Evolutionary conservation across 2,329 filamentous ascomycete genomes (phyloP), one percentile per base, ranked within the genome.

Genomic region (Pseudodiploospora longispora): DNA sequence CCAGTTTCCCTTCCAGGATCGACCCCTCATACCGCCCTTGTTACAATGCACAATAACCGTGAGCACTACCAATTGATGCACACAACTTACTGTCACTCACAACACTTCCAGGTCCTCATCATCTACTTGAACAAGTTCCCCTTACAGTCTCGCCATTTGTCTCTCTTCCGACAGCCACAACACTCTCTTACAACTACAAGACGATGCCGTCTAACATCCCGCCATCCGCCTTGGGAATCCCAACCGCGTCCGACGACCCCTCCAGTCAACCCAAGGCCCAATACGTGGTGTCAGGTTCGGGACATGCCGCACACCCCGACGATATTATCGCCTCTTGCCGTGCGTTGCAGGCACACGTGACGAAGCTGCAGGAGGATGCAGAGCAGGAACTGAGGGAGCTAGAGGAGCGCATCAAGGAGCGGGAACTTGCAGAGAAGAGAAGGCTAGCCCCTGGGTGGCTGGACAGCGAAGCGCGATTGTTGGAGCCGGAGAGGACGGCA

Each of bases 71-170:
- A 10, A 5, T 31, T 19, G 19, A 19, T 19, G 10, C 6, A 9
- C 8, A 27, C 28, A 3, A 19, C 9, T 9, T 8, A 8, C 6
- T 12, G 8, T 10, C 10, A 39, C 47, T 56, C 46, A 58, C 51
- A 28, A 39, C 36, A 29, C 34, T 42, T 6, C 33, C n/a, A 88
- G 85, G 78, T 52, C 82, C 88, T 10, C 89, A 96, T 67, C 87
- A 85, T 10, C 80, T 96, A 52, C 81, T 98, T 38, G 86, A 90
- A 53, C 93, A 98, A 68, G 82, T 97, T 35, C 89, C 93, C 30
- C 72, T 98, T 44, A 94, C 89, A 40, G 89, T 97, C 37, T 96
- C 91, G 3, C 93, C 93, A 28, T 96, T 96, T 70, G 80, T 97
- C 56, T 85, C 84, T 48, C 83, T 98, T 30, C 93, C 93, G 8